phyloP scores from a whole-genome alignment of 169 alveolate genomes.

The Plasmodium gallinaceum region DNA sequence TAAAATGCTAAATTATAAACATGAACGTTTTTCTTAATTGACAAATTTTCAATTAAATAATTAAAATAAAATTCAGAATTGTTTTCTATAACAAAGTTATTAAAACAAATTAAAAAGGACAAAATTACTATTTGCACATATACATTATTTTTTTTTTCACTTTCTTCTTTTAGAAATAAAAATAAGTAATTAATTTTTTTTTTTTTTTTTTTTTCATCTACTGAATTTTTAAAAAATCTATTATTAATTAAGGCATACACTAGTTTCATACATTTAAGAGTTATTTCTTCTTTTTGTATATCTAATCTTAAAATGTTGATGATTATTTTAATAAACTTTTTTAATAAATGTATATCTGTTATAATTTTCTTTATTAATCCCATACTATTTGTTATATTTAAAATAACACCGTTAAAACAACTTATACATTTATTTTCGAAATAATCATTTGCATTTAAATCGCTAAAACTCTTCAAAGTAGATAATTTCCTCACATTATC shows the following conservation, averaged over 20 bases:
- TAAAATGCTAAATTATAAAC: conserved; percentile 65
- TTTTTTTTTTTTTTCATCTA: conserved; percentile 1
- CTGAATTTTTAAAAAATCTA: conserved; percentile 51
- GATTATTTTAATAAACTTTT: conserved; percentile 58
- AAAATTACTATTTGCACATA: conserved; percentile 58
- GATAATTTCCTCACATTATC: neutral
- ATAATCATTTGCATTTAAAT: conserved; percentile 35
- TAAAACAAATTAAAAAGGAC: conserved; percentile 54
- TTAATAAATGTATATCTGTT: conserved; percentile 32
- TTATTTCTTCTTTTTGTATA: conserved; percentile 70
- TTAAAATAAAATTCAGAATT: conserved; percentile 45
- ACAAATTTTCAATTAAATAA: conserved; percentile 51
- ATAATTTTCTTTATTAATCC: conserved; percentile 66
- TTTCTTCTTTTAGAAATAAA: conserved; percentile 45
- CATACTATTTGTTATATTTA: conserved; percentile 38
- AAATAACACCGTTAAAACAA: conserved; percentile 43
- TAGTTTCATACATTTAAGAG: conserved; percentile 65
- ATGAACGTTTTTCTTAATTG: conserved; percentile 69
- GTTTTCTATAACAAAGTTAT: conserved; percentile 44
- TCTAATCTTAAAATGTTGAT: conserved; percentile 63
- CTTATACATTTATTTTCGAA: conserved; percentile 73
- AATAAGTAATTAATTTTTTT: conserved; percentile 36
- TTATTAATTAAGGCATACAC: conserved; percentile 58
- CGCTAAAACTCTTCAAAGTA: conserved; percentile 21
- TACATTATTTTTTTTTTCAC: conserved; percentile 69